Conservation (phyloP, 306 rosid species). For the Comarum palustre region DNA sequence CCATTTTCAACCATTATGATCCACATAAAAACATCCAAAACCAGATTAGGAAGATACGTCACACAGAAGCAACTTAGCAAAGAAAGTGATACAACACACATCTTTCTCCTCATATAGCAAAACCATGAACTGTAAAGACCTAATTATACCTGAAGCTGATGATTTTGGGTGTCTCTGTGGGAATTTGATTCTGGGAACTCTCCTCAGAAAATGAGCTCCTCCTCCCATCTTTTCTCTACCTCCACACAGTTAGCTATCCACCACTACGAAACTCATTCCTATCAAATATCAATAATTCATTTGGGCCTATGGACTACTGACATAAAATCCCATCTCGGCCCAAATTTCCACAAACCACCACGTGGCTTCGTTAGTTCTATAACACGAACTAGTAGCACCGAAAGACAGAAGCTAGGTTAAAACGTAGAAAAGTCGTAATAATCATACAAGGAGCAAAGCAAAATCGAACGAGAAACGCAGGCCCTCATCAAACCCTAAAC, state of each 20-base stretch:
- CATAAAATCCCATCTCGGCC: not conserved
- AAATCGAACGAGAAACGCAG: too few species aligned
- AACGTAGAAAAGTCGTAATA: too few species aligned
- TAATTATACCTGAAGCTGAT: not conserved
- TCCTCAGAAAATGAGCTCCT: not conserved
- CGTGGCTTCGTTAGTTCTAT: constrained; percentile 1
- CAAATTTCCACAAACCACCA: not conserved
- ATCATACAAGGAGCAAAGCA: too few species aligned
- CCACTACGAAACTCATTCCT: too few species aligned
- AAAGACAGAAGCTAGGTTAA: too few species aligned
- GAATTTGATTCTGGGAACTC: not conserved
- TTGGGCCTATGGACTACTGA: not conserved
- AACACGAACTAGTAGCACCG: constrained; percentile 7
- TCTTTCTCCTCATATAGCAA: not conserved
- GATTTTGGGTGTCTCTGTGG: constrained; percentile 4
- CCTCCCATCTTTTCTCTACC: constrained; percentile 1
- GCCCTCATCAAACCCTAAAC: too few species aligned
- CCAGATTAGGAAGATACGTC: not conserved
- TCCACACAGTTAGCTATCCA: constrained; percentile 1
- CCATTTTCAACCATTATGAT: not conserved
- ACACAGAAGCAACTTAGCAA: not conserved
- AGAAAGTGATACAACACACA: not conserved
- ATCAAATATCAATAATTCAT: not conserved
- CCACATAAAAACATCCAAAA: not conserved
- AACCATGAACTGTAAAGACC: not conserved